Conservation (phyloP, 805 yeast genomes). For the Hanseniaspora clermontiae region DNA sequence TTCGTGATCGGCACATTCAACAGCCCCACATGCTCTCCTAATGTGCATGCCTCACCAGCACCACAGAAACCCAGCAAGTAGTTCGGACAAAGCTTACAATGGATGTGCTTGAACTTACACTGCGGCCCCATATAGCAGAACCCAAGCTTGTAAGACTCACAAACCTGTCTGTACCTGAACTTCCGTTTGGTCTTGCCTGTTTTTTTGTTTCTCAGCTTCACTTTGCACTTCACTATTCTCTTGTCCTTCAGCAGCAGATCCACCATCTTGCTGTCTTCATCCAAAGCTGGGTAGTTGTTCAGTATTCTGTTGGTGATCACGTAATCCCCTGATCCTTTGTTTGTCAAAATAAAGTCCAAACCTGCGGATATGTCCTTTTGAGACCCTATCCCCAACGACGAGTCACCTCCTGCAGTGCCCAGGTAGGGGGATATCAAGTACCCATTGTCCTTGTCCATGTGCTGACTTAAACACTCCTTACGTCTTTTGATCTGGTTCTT, state of each 20-base stretch:
- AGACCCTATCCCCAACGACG: background rate
- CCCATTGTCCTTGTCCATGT: conserved; percentile 67
- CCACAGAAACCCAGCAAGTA: conserved; percentile 90
- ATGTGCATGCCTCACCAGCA: conserved; percentile 63
- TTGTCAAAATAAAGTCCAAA: background rate
- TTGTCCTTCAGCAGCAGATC: conserved; percentile 6
- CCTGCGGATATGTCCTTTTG: background rate
- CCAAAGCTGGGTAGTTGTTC: conserved; percentile 5
- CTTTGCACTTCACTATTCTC: conserved; percentile 3
- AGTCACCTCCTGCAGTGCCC: conserved; percentile 6
- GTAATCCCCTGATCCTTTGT: background rate
- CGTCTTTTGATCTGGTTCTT: conserved; percentile 22
- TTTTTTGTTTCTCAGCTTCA: conserved; percentile 3
- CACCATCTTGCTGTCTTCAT: background rate
- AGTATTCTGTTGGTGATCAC: conserved; percentile 1
- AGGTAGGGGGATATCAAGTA: conserved; percentile 1
- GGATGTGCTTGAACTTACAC: conserved; percentile 68
- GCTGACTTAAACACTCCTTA: conserved; percentile 87
- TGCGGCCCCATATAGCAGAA: conserved; percentile 86
- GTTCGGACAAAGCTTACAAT: conserved; percentile 62
- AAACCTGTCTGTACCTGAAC: conserved; percentile 41
- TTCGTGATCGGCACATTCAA: conserved; percentile 34
- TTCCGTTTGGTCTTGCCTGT: conserved; percentile 34
- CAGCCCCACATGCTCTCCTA: conserved; percentile 55
- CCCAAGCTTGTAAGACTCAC: conserved; percentile 71